phyloP scores from a whole-genome alignment of 257 asterid genomes.

The Plectranthus barbatus region DNA sequence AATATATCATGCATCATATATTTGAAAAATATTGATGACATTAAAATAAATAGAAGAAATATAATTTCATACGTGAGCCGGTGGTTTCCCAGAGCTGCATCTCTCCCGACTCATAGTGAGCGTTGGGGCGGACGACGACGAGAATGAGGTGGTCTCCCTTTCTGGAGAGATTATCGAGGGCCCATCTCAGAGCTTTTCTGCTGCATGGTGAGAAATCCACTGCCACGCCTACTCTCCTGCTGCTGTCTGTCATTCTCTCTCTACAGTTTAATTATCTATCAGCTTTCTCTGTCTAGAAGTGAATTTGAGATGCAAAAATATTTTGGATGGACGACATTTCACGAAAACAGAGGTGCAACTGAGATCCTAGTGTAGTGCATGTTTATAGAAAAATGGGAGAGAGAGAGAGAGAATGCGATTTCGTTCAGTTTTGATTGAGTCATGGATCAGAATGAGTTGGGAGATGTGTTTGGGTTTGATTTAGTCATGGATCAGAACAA shows the following conservation, averaged over 20 bases:
- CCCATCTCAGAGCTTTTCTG: conserved; percentile 69
- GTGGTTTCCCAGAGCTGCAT: conserved; percentile 91
- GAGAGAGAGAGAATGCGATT: neutral
- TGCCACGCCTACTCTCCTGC: conserved; percentile 73
- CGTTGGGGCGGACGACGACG: conserved; percentile 52
- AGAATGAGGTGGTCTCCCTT: conserved; percentile 75
- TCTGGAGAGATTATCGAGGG: conserved; percentile 49
- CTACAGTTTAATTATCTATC: neutral
- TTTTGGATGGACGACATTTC: neutral
- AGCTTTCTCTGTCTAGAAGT: neutral
- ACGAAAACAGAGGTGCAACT: neutral
- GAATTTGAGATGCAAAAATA: neutral
- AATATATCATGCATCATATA: too few relatives aligned
- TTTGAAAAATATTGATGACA: too few relatives aligned
- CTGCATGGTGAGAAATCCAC: conserved; percentile 86
- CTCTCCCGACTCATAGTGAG: conserved; percentile 73
- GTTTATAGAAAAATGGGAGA: neutral
- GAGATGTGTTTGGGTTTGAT: neutral
- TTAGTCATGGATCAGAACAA: neutral
- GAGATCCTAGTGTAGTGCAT: neutral
- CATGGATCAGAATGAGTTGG: neutral
- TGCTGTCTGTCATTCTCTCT: conserved; percentile 39
- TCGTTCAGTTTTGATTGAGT: neutral
- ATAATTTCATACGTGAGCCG: conserved; percentile 85
- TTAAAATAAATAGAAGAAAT: too few relatives aligned